A percentile compares a stretch with the other conserved stretches of the same genome.
These are phyloP conservation scores for Sugiyamaella lignohabitans DNA, from an alignment of 805 yeast species.

Conservation along the genomic window DNA sequence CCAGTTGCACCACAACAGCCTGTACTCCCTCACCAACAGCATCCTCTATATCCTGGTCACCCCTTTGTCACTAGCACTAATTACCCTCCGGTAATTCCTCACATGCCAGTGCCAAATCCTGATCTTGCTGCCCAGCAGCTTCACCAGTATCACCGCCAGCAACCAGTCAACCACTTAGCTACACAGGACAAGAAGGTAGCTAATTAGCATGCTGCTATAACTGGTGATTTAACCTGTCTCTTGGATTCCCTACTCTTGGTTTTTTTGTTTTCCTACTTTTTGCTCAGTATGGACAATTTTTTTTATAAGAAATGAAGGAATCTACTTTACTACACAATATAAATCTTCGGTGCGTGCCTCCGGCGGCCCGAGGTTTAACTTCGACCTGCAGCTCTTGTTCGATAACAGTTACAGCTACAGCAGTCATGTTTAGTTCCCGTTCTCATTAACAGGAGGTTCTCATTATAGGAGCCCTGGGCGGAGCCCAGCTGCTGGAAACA, in stretches of 20 bases:
- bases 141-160: not conserved
- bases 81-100: not conserved
- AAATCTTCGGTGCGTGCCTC: no score
- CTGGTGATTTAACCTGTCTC: no score
- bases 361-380: no score
- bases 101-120: not conserved
- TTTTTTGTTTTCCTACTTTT: not conserved
- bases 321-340: no score
- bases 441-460: no score
- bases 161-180: not conserved
- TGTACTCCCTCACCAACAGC: conserved; percentile 5
- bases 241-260: not conserved
- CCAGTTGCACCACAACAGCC: not conserved
- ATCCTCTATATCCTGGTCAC: not conserved
- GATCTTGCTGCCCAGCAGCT: no score
- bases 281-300: not conserved
- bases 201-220: no score
- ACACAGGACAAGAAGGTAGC: not conserved
- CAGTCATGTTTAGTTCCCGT: no score
- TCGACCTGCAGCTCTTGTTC: no score
- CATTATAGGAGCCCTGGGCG: no score
- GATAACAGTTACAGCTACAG: no score
- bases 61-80: conserved; percentile 1
- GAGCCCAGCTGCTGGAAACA: not conserved
- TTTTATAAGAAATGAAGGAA: no score